phyloP scores from a whole-genome alignment of 2,329 filamentous ascomycete genomes.

The Trichoderma endophyticum region DNA sequence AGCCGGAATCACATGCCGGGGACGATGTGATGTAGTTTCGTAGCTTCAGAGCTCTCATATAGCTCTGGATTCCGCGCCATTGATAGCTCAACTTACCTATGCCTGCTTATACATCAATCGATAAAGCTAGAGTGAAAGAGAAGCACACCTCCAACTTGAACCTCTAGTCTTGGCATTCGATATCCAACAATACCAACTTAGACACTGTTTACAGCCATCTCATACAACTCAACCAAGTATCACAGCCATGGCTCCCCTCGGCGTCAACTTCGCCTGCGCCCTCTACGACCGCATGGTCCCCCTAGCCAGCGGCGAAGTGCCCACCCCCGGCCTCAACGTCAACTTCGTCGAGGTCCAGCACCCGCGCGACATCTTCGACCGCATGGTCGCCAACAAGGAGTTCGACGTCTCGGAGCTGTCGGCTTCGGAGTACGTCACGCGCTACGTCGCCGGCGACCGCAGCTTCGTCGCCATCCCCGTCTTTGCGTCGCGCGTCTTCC shows the following conservation, averaged over 20 bases:
- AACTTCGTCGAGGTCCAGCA: conserved; percentile 13
- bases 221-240: neutral
- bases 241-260: neutral
- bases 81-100: neutral
- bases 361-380: conserved; percentile 16
- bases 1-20: neutral
- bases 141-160: neutral
- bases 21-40: neutral
- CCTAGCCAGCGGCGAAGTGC: neutral
- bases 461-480: conserved; percentile 16
- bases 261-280: conserved; percentile 12
- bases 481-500: conserved; percentile 12
- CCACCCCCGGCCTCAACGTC: conserved; percentile 10
- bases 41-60: neutral
- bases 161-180: neutral
- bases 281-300: conserved; percentile 16
- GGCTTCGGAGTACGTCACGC: conserved; percentile 5
- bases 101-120: neutral
- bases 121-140: neutral
- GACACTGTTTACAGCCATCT: too few relatives aligned
- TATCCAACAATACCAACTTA: neutral
- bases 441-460: conserved; percentile 1
- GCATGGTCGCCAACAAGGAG: conserved; percentile 4
- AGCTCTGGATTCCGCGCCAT: neutral
- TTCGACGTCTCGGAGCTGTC: conserved; percentile 11